Evolutionary conservation across 805 yeast genomes (phyloP).

Genomic region (Candida parachauliodes): DNA sequence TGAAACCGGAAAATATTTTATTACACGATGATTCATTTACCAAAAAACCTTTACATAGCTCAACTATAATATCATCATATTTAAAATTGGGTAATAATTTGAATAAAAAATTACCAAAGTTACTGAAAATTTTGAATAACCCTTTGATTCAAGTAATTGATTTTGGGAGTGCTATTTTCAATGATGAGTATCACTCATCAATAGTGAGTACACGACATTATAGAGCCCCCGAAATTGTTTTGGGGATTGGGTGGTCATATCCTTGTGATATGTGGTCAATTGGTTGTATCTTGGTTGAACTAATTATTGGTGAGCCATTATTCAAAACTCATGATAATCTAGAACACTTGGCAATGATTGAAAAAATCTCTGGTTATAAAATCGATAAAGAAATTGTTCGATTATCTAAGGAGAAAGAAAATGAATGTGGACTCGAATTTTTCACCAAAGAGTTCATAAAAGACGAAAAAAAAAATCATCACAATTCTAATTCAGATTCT

Average conservation of each 20-base stretch:
- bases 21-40: constrained; percentile 51
- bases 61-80: constrained; percentile 32
- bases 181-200: constrained; percentile 89
- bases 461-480: not conserved
- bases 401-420: constrained; percentile 28
- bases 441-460: constrained; percentile 25
- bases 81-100: constrained; percentile 17
- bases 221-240: constrained; percentile 92
- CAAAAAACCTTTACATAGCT: constrained; percentile 32
- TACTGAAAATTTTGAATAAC: constrained; percentile 54
- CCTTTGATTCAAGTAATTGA: constrained; percentile 89
- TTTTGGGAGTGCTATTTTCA: constrained; percentile 94
- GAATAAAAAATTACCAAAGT: constrained; percentile 25
- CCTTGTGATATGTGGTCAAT: constrained; percentile 98
- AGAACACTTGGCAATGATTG: constrained; percentile 95
- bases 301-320: constrained; percentile 89
- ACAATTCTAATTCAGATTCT: constrained; percentile 1
- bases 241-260: constrained; percentile 95
- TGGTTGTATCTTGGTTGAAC: constrained; percentile 89
- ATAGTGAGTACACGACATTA: constrained; percentile 95
- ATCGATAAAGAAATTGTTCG: constrained; percentile 45
- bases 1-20: constrained; percentile 92
- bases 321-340: constrained; percentile 93
- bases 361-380: constrained; percentile 60
- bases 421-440: constrained; percentile 39